A percentile compares a stretch with the other conserved stretches of the same genome.
These are phyloP conservation scores for Endothia cerciana DNA, from an alignment of 2,329 filamentous ascomycete genomes.

Conservation along the genomic window DNA sequence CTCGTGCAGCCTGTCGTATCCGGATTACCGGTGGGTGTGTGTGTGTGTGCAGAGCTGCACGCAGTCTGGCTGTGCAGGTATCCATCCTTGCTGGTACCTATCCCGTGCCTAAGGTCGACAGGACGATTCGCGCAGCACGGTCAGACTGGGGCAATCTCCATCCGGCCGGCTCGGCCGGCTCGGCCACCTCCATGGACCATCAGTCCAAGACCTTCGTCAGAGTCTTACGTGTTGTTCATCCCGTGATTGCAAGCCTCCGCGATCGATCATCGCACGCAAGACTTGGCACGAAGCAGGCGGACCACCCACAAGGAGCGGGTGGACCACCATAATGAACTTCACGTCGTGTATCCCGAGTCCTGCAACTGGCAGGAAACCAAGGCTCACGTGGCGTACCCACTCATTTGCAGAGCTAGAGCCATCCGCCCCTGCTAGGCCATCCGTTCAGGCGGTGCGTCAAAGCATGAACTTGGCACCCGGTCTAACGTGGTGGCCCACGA, in stretches of 20 bases:
- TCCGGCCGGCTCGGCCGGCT: background rate
- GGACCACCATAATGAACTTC: constrained; percentile 18
- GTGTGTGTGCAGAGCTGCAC: constrained; percentile 10
- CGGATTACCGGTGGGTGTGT: constrained; percentile 10
- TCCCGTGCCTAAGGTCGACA: background rate
- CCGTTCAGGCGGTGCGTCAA: constrained; percentile 2
- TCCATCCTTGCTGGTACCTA: background rate
- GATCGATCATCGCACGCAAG: background rate
- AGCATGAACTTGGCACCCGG: background rate
- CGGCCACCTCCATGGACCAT: background rate
- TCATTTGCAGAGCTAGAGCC: constrained; percentile 26
- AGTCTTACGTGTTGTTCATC: background rate
- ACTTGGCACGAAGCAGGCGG: background rate
- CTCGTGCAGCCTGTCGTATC: constrained; percentile 26
- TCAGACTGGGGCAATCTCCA: constrained; percentile 9
- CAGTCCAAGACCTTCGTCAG: background rate
- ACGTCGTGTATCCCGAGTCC: constrained; percentile 25
- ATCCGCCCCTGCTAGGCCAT: constrained; percentile 19
- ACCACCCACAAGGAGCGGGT: background rate
- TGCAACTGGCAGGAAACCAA: constrained; percentile 24
- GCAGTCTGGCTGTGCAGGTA: background rate
- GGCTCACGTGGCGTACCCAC: constrained; percentile 30
- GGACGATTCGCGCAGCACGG: background rate
- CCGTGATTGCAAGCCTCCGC: background rate
- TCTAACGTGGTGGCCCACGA: background rate